A percentile compares a stretch with the other conserved stretches of the same genome.
These are phyloP conservation scores for Diaporthe helianthi DNA, from an alignment of 2,329 filamentous ascomycete species.

Conservation along the genomic window DNA sequence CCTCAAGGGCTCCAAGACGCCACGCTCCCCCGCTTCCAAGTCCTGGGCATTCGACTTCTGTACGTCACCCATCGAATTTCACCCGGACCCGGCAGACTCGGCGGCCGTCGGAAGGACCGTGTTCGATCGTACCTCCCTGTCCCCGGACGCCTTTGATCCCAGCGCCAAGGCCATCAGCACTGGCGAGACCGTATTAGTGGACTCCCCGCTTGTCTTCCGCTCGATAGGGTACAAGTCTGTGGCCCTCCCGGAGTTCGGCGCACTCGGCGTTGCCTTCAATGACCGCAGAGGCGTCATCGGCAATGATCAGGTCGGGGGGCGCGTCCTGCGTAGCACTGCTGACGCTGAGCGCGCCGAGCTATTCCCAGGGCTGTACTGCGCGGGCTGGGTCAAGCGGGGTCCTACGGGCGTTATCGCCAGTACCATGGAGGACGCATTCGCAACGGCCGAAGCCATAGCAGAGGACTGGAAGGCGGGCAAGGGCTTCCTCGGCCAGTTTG, in stretches of 20 bases:
- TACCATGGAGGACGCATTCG: conserved; percentile 94
- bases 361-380: conserved; percentile 82
- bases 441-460: conserved; percentile 82
- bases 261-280: conserved; percentile 82
- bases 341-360: conserved; percentile 40
- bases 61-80: conserved; percentile 76
- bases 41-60: conserved; percentile 89
- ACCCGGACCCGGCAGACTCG: conserved; percentile 53
- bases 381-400: conserved; percentile 95
- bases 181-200: conserved; percentile 59
- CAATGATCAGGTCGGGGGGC: conserved; percentile 78
- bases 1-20: conserved; percentile 71
- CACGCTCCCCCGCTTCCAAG: conserved; percentile 58
- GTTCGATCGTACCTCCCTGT: conserved; percentile 69
- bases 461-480: conserved; percentile 70
- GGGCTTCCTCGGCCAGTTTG: conserved; percentile 47
- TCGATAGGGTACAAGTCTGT: conserved; percentile 95
- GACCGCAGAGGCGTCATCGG: conserved; percentile 74
- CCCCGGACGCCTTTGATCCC: conserved; percentile 60
- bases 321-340: conserved; percentile 58
- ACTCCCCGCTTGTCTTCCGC: conserved; percentile 79
- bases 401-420: conserved; percentile 95
- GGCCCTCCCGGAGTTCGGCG: conserved; percentile 74
- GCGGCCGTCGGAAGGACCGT: conserved; percentile 67
- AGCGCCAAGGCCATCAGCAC: conserved; percentile 56